Conservation (phyloP, 2,329 filamentous ascomycete species). For the Apiospora pterosperma region DNA sequence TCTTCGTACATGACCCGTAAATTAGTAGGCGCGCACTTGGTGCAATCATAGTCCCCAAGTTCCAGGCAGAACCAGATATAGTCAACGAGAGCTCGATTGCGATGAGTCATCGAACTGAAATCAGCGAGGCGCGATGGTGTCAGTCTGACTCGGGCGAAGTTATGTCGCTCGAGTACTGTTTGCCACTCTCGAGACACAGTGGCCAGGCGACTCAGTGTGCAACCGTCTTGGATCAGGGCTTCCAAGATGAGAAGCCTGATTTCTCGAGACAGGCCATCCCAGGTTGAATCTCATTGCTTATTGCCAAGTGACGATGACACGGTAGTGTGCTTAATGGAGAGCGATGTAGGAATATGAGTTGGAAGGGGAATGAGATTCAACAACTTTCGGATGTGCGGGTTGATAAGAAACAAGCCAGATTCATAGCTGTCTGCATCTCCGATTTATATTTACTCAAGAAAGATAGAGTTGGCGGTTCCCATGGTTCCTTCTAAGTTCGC, state of each 20-base stretch:
- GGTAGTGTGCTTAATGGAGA: too few relatives aligned
- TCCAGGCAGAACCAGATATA: conserved; percentile 26
- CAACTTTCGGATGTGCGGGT: too few relatives aligned
- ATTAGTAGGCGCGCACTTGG: background rate
- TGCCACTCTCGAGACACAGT: conserved; percentile 31
- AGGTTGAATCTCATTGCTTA: background rate
- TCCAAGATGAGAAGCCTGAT: conserved; percentile 21
- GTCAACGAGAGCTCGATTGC: conserved; percentile 19
- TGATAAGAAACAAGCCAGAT: too few relatives aligned
- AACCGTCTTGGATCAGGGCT: conserved; percentile 17
- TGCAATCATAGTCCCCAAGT: conserved; percentile 23
- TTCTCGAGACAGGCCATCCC: conserved; percentile 8
- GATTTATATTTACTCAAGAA: too few relatives aligned
- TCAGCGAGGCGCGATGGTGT: background rate
- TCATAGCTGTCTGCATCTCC: too few relatives aligned
- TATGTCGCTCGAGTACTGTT: conserved; percentile 1
- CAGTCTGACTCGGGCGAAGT: background rate
- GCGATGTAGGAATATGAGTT: too few relatives aligned
- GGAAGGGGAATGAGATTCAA: too few relatives aligned
- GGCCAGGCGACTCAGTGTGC: conserved; percentile 19
- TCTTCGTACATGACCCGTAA: conserved; percentile 5
- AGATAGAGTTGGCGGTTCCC: too few relatives aligned
- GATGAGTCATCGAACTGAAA: conserved; percentile 21
- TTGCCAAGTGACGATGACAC: too few relatives aligned
- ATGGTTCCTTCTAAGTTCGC: too few relatives aligned